Base-by-base conservation (phyloP, 1,284 basidiomycete species). In the Irpex sp. region DNA sequence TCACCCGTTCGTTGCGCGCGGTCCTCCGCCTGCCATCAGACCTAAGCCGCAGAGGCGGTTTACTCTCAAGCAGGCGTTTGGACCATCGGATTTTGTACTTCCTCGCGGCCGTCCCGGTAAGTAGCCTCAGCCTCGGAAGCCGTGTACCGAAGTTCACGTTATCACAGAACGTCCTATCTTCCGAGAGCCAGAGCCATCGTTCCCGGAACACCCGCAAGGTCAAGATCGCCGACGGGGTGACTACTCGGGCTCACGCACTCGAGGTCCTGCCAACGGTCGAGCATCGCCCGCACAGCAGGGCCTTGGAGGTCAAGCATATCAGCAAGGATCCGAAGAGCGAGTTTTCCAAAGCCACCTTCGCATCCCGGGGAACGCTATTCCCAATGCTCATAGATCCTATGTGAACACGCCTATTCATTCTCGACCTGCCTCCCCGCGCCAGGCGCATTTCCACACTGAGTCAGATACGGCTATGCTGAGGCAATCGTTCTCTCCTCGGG, bases 1-100 rank as follows among this genome's bases (percentile, higher is more conserved):
- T 6, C 75, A 76, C 15, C 76, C 76, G 4, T 69, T 74, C 66
- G 27, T 45, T 24, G 62, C 62, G 38, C 20, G 63, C 18, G 13
- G 62, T n/a, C 38, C 67, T 4, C 43, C 62, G 6, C 59, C 59
- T 20, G 13, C 22, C 59, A 20, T 22, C 59, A 22, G n/a, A 22
- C 59, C n/a, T 5, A 60, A 22, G n/a, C 49, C 49, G 20, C 49
- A 54, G 49, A 54, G 49, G 2, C 49, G 20, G 1, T 20, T 54
- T 2, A 54, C 49, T 54, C 49, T 54, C 20, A 54, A 54, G 20
- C 49, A 54, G 49, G 15, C 49, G 18, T 54, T 54, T 54, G 49
- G 49, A 54, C 49, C 49, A 11, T 54, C 49, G 15, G 49, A 54
- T 20, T 54, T 54, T n/a, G 49, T 54, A 1, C 20, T 54, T 2